Conservation (phyloP, 441 rosid genomes). For the Raphanus hybrid region DNA sequence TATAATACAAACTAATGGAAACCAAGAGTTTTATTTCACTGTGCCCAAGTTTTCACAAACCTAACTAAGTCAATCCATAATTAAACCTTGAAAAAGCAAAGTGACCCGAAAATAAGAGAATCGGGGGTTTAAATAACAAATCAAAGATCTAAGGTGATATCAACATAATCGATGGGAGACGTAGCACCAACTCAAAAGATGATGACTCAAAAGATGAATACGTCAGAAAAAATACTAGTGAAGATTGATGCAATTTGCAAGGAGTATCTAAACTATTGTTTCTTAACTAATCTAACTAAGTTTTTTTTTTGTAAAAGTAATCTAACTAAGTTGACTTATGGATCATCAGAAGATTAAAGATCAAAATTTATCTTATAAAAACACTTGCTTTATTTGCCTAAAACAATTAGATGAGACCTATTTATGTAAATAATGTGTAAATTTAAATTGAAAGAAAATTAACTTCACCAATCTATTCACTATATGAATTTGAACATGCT, state of each 20-base stretch:
- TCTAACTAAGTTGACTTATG: conserved; percentile 5
- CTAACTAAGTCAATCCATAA: neutral
- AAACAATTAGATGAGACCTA: neutral
- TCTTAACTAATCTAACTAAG: conserved; percentile 9
- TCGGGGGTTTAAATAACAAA: neutral
- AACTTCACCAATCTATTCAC: neutral
- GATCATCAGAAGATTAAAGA: conserved; percentile 10
- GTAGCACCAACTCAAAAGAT: conserved; percentile 21
- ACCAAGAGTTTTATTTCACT: neutral
- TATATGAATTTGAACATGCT: conserved; percentile 1
- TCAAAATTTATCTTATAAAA: neutral
- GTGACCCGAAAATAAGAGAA: neutral
- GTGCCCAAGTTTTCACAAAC: neutral
- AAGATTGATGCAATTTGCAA: conserved; percentile 31
- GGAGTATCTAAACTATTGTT: conserved; percentile 29
- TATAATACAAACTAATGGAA: neutral
- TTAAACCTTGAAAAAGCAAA: neutral
- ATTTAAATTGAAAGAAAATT: neutral
- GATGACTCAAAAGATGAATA: neutral
- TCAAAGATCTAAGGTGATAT: neutral
- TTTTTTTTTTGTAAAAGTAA: too few species aligned
- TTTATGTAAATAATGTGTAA: neutral
- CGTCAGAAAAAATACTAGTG: neutral
- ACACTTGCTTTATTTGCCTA: neutral
- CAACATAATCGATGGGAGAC: conserved; percentile 25